Evolutionary conservation across 2,329 filamentous ascomycete species (phyloP).

Genomic region (Penicillium sp.): DNA sequence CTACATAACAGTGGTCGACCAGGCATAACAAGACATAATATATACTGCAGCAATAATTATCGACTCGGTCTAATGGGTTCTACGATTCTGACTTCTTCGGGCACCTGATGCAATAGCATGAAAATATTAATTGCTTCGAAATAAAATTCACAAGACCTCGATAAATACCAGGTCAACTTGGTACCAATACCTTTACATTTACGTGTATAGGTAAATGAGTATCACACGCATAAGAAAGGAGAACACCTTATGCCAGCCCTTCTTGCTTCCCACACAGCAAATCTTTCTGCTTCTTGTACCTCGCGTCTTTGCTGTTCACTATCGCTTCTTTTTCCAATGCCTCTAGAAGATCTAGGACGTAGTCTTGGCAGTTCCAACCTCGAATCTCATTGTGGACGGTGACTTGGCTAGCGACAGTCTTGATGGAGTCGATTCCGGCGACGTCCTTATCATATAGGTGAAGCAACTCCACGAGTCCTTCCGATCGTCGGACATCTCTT

Average conservation of each 20-base stretch:
- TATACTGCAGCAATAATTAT: neutral
- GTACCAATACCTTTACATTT: no score
- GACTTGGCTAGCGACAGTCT: slow-evolving; percentile 15
- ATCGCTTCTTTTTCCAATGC: slow-evolving; percentile 16
- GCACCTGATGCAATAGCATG: neutral
- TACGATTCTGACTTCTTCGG: neutral
- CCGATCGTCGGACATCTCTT: neutral
- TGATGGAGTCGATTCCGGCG: slow-evolving; percentile 13
- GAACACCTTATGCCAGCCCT: slow-evolving; percentile 1
- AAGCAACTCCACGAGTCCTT: slow-evolving; percentile 7
- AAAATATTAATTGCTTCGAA: neutral
- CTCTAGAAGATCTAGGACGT: slow-evolving; percentile 28
- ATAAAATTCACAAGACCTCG: neutral
- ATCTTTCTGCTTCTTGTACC: slow-evolving; percentile 8
- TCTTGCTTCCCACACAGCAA: slow-evolving; percentile 11
- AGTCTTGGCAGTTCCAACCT: slow-evolving; percentile 31
- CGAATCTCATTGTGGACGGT: slow-evolving; percentile 22
- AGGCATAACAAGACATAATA: neutral
- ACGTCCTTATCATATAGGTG: slow-evolving; percentile 8
- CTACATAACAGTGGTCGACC: neutral
- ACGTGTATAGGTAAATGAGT: neutral
- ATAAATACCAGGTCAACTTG: neutral
- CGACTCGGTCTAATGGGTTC: neutral
- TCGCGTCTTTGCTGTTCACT: slow-evolving; percentile 7
- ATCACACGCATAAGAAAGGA: neutral